Evolutionary conservation across 2,329 filamentous ascomycete genomes (phyloP), one percentile per base, ranked within the genome.

Genomic region (Cordyceps militaris): DNA sequence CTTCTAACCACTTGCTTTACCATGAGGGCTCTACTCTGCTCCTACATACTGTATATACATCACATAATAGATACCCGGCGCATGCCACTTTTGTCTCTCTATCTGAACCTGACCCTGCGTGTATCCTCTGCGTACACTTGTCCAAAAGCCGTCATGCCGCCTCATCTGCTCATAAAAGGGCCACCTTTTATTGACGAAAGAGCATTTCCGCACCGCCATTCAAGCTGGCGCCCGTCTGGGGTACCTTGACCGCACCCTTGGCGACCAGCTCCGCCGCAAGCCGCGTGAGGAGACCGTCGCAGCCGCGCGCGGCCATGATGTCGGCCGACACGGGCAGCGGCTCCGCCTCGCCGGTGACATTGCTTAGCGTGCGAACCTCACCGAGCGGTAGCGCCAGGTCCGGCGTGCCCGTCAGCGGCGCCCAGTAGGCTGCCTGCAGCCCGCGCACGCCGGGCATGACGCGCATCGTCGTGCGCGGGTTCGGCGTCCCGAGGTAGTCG

Each of bases 271-370:
- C 78, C 51, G 76, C 70, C 2, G 82, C 78, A 51, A 86, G 66
- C 44, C 73, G 75, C 43, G 79, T 79, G 26, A 86, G 63, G 71
- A 85, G 73, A 0, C 80, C 79, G 67, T 86, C 84, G 58, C 74
- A 76, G 1, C 73, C 74, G n/a, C 71, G 59, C 61, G 69, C 72
- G 7, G 74, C 73, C 9, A 76, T 69, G 55, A 76, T 61, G 30
- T 70, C 72, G 2, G 76, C 69, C 11, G 73, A 73, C 7, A 77
- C 73, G 9, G 74, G 74, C 48, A 76, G 65, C 63, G 70, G 69
- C 64, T 76, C 74, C 53, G 68, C 63, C 36, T 68, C 66, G 34
- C 70, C 71, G 1, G 72, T 74, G 7, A 75, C 66, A 57, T 72
- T 70, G 59, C 70, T 73, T 21, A 56, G 58, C 58, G 75, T 75